These are phyloP conservation scores for Fusarium lateritium DNA, from an alignment of 2,329 filamentous ascomycete species.

Conservation along the genomic window DNA sequence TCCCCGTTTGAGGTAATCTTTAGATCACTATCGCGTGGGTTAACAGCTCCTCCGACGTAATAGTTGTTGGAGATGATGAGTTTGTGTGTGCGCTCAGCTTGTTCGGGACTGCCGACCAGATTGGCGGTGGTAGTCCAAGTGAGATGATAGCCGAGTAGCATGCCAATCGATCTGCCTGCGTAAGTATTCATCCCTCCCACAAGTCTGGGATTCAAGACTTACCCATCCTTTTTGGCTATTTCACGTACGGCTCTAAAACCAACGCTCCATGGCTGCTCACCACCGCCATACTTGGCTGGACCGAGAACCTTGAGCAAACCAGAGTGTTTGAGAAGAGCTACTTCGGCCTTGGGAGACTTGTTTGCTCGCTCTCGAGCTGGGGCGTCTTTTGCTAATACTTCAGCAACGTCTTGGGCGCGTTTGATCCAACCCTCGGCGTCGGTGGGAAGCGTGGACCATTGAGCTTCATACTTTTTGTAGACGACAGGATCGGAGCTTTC, in stretches of 20 bases:
- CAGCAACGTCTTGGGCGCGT: slow-evolving; percentile 37
- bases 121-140: slow-evolving; percentile 24
- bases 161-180: slow-evolving; percentile 67
- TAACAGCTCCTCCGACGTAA: slow-evolving; percentile 76
- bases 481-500: slow-evolving; percentile 55
- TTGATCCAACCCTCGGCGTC: slow-evolving; percentile 57
- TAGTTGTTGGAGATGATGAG: slow-evolving; percentile 74
- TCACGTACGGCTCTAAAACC: slow-evolving; percentile 73
- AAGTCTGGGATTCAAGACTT: not conserved
- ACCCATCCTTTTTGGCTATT: slow-evolving; percentile 75
- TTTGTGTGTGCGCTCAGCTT: slow-evolving; percentile 69
- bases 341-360: slow-evolving; percentile 58
- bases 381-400: slow-evolving; percentile 18
- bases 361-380: slow-evolving; percentile 56
- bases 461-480: slow-evolving; percentile 55
- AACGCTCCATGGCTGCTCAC: slow-evolving; percentile 61
- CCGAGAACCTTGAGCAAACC: slow-evolving; percentile 59
- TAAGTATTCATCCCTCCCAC: not conserved
- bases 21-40: slow-evolving; percentile 70
- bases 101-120: slow-evolving; percentile 56
- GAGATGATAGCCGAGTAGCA: slow-evolving; percentile 59
- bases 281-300: slow-evolving; percentile 59
- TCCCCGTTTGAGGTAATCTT: slow-evolving; percentile 67
- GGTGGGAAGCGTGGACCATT: slow-evolving; percentile 54
- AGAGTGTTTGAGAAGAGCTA: slow-evolving; percentile 59